These are phyloP conservation scores for Candida sakaeoensis DNA, from an alignment of 805 yeast genomes.

Conservation along the genomic window DNA sequence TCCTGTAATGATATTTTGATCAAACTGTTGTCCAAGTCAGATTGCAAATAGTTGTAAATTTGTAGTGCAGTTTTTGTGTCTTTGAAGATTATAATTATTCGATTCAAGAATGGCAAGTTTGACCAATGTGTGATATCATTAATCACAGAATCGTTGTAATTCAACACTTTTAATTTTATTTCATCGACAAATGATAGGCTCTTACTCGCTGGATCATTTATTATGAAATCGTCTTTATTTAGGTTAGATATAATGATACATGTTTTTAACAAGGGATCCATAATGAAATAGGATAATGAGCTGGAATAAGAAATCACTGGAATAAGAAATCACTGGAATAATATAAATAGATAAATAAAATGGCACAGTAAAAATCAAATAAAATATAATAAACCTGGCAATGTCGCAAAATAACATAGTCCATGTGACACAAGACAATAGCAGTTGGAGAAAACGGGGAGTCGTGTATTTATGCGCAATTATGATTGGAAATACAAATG, in stretches of 20 bases:
- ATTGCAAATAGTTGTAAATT: conserved; percentile 20
- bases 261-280: conserved; percentile 16
- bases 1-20: conserved; percentile 34
- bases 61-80: conserved; percentile 23
- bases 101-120: conserved; percentile 31
- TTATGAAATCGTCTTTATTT: conserved; percentile 26
- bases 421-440: not conserved
- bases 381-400: not conserved
- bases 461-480: not conserved
- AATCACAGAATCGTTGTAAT: conserved; percentile 19
- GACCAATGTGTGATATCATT: conserved; percentile 34
- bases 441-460: not conserved
- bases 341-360: no score
- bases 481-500: conserved; percentile 28
- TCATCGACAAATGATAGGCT: conserved; percentile 30
- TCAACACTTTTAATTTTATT: conserved; percentile 30
- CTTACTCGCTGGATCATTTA: conserved; percentile 10
- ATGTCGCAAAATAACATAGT: not conserved
- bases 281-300: not conserved
- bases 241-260: conserved; percentile 36
- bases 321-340: no score
- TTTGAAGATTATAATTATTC: conserved; percentile 37
- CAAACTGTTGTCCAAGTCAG: conserved; percentile 10
- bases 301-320: no score
- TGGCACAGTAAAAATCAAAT: no score